phyloP scores from a whole-genome alignment of 345 rosid species.

The Acer yangbiense region DNA sequence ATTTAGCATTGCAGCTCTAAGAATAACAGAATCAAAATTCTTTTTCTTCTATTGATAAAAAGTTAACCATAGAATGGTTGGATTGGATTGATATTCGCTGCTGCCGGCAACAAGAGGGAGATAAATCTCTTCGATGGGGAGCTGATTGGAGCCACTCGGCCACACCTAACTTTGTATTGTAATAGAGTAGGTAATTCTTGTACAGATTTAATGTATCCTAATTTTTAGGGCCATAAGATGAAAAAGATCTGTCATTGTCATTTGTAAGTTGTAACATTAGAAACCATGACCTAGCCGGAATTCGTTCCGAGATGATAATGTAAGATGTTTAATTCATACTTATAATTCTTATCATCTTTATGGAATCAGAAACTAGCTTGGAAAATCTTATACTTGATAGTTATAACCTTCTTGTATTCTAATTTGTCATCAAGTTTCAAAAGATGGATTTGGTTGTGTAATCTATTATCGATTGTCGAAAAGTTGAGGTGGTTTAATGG shows the following conservation, averaged over 20 bases:
- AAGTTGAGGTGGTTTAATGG: too few species aligned
- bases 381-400: not conserved
- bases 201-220: constrained; percentile 36
- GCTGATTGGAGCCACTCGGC: constrained; percentile 32
- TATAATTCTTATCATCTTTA: not conserved
- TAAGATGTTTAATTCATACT: constrained; percentile 10
- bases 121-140: constrained; percentile 22
- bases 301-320: constrained; percentile 9
- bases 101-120: constrained; percentile 12
- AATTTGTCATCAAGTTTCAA: not conserved
- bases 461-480: not conserved
- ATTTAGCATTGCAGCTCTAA: constrained; percentile 66
- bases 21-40: constrained; percentile 1
- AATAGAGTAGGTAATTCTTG: constrained; percentile 34
- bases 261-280: constrained; percentile 20
- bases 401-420: not conserved
- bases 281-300: constrained; percentile 20
- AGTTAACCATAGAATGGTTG: constrained; percentile 38
- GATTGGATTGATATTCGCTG: constrained; percentile 21
- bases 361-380: not conserved
- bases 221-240: constrained; percentile 26
- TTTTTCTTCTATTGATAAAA: constrained; percentile 8
- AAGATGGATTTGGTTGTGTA: not conserved
- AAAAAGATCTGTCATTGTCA: constrained; percentile 24
- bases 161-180: constrained; percentile 33